phyloP scores from a whole-genome alignment of 2,329 filamentous ascomycete species.

The Aspergillus sp. region DNA sequence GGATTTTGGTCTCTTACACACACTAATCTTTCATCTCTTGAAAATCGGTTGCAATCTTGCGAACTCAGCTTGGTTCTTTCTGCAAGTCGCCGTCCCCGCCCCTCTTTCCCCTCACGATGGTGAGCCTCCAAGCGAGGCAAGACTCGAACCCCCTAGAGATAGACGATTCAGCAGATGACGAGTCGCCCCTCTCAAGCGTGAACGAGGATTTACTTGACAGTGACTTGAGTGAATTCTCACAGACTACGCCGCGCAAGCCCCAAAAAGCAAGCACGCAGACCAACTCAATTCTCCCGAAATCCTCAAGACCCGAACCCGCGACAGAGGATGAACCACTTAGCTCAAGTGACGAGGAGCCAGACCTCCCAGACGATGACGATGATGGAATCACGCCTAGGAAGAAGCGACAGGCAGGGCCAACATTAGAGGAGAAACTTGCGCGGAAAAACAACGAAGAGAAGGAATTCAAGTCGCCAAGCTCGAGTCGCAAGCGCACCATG shows the following conservation, averaged over 20 bases:
- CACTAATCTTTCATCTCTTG: not conserved
- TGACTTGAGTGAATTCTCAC: not conserved
- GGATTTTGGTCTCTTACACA: not conserved
- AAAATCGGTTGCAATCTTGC: not conserved
- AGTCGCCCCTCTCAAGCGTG: not conserved
- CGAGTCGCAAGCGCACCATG: slow-evolving; percentile 21
- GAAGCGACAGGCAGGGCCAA: slow-evolving; percentile 12
- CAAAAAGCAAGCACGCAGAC: slow-evolving; percentile 11
- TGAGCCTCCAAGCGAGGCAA: not conserved
- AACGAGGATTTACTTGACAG: not conserved
- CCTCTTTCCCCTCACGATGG: slow-evolving; percentile 7
- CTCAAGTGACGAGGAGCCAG: slow-evolving; percentile 36
- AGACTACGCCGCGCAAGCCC: slow-evolving; percentile 5
- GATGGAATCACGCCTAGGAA: slow-evolving; percentile 1
- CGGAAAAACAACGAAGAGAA: slow-evolving; percentile 10
- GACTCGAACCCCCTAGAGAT: not conserved
- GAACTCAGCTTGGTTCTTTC: not conserved
- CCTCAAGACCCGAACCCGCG: slow-evolving; percentile 27
- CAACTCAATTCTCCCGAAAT: not conserved
- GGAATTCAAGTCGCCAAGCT: slow-evolving; percentile 14
- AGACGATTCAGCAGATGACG: not conserved
- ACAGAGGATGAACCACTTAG: slow-evolving; percentile 43
- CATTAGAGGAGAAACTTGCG: slow-evolving; percentile 32
- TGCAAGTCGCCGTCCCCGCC: not conserved
- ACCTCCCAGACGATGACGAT: slow-evolving; percentile 4